Evolutionary conservation across 1,284 basidiomycete genomes (phyloP).

Genomic region (Lignosus rhinocerotis): DNA sequence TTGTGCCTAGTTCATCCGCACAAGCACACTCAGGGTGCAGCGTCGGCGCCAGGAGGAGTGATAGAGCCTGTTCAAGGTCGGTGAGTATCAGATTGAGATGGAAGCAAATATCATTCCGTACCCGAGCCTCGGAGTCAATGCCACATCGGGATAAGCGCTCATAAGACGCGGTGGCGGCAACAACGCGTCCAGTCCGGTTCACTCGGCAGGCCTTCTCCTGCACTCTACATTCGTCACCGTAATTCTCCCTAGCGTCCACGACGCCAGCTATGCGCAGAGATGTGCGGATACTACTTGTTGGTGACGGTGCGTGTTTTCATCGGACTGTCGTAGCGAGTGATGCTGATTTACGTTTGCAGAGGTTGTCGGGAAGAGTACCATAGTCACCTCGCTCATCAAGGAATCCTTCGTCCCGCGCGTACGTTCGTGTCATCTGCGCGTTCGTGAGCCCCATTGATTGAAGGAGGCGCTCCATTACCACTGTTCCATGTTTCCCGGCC

Average conservation of each 20-base stretch:
- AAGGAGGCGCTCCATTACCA: neutral
- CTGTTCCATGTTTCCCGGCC: neutral
- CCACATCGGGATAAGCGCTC: neutral
- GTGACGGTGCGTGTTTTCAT: slow-evolving; percentile 70
- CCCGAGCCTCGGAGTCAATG: neutral
- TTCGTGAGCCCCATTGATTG: neutral
- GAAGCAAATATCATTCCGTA: slow-evolving; percentile 11
- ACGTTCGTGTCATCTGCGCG: slow-evolving; percentile 32
- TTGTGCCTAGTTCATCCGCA: neutral
- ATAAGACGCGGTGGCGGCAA: slow-evolving; percentile 8
- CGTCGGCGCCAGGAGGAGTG: neutral
- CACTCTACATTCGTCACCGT: slow-evolving; percentile 7
- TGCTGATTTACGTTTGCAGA: slow-evolving; percentile 46
- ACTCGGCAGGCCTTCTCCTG: neutral
- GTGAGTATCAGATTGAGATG: slow-evolving; percentile 15
- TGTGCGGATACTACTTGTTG: slow-evolving; percentile 91
- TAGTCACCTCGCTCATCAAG: slow-evolving; percentile 94
- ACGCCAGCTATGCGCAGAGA: slow-evolving; percentile 71
- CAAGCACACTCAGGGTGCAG: neutral
- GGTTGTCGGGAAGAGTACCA: slow-evolving; percentile 92
- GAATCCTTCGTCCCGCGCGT: slow-evolving; percentile 91
- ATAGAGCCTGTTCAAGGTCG: slow-evolving; percentile 5
- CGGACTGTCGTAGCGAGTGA: slow-evolving; percentile 5
- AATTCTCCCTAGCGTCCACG: slow-evolving; percentile 5
- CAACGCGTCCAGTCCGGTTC: neutral